These are phyloP conservation scores for Kwoniella newhampshirensis DNA, from an alignment of 768 basidiomycete species.

Conservation along the genomic window DNA sequence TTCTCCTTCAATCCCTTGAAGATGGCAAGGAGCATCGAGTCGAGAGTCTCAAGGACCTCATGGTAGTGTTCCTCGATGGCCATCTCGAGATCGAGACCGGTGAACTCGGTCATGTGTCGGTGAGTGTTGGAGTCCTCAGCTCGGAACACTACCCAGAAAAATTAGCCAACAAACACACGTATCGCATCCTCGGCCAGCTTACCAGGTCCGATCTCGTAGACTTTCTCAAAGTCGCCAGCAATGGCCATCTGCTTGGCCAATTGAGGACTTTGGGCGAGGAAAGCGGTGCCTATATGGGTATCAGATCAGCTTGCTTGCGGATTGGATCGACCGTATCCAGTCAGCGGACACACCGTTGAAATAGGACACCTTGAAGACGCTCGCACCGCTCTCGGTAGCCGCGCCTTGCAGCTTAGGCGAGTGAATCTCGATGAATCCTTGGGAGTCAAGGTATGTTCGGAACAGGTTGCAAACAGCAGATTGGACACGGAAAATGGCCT, in stretches of 20 bases:
- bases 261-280: slow-evolving; percentile 94
- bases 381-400: slow-evolving; percentile 93
- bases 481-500: slow-evolving; percentile 90
- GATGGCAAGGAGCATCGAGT: slow-evolving; percentile 78
- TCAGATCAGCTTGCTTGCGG: not conserved
- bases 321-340: not conserved
- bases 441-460: slow-evolving; percentile 70
- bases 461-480: slow-evolving; percentile 84
- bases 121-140: slow-evolving; percentile 97
- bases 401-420: slow-evolving; percentile 96
- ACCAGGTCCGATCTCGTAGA: slow-evolving; percentile 85
- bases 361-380: slow-evolving; percentile 96
- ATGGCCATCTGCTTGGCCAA: slow-evolving; percentile 99
- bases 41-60: slow-evolving; percentile 90
- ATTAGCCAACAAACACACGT: too few relatives aligned
- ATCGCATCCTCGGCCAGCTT: slow-evolving; percentile 1
- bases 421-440: slow-evolving; percentile 91
- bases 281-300: slow-evolving; percentile 68
- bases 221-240: slow-evolving; percentile 95
- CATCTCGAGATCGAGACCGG: slow-evolving; percentile 99
- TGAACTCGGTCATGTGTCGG: slow-evolving; percentile 97
- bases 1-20: slow-evolving; percentile 78
- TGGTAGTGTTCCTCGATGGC: slow-evolving; percentile 97
- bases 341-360: slow-evolving; percentile 73
- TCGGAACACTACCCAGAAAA: slow-evolving; percentile 76